These are phyloP conservation scores for Colletotrichum sp. DNA, from an alignment of 2,329 filamentous ascomycete genomes.

Conservation along the genomic window DNA sequence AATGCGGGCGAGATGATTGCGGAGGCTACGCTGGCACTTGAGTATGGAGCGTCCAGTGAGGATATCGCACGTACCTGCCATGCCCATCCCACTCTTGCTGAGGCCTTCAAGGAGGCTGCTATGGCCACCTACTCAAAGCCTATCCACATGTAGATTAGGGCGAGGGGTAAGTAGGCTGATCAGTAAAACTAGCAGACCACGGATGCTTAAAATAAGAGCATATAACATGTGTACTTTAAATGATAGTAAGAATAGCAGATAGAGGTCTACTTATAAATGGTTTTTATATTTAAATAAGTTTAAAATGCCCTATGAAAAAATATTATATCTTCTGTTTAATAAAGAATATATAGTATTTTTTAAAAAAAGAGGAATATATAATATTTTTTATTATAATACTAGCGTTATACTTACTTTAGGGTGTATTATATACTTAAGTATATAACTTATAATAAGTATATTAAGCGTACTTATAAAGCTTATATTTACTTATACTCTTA, in stretches of 20 bases:
- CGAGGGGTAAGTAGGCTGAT: neutral
- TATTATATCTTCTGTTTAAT: neutral
- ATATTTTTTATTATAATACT: neutral
- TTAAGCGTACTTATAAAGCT: too few relatives aligned
- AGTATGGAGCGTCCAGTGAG: constrained; percentile 95
- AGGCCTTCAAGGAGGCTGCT: constrained; percentile 99
- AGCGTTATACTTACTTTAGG: too few relatives aligned
- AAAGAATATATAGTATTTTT: neutral
- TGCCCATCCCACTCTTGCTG: constrained; percentile 92
- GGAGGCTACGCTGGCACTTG: constrained; percentile 90
- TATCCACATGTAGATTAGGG: constrained; percentile 80
- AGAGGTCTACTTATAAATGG: neutral
- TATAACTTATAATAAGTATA: too few relatives aligned
- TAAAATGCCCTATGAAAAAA: neutral
- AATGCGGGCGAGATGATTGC: constrained; percentile 99
- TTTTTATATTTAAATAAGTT: neutral
- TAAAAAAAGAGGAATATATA: neutral
- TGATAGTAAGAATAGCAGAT: neutral
- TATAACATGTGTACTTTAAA: neutral
- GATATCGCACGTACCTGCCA: constrained; percentile 95
- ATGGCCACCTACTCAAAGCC: constrained; percentile 97
- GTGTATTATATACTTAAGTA: too few relatives aligned
- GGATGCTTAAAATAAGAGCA: neutral
- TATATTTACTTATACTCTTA: too few relatives aligned
- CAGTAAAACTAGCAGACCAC: neutral